Conservation (phyloP, 2,329 filamentous ascomycete species). For the Monilinia aucupariae region DNA sequence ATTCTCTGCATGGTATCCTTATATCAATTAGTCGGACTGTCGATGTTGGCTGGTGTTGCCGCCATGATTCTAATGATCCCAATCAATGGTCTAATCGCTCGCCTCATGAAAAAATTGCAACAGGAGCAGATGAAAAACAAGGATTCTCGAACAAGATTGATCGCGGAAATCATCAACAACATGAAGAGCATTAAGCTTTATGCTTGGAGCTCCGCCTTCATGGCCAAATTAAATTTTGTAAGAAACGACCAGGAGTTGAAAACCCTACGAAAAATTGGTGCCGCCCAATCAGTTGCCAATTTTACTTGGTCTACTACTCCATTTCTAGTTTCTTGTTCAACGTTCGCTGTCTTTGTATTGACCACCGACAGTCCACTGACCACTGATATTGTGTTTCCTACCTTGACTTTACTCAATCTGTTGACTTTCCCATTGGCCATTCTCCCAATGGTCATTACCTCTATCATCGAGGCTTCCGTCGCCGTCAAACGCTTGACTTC, state of each 20-base stretch:
- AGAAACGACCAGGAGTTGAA: conserved; percentile 94
- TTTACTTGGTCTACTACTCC: conserved; percentile 98
- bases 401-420: conserved; percentile 87
- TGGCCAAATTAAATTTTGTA: conserved; percentile 94
- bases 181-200: conserved; percentile 99
- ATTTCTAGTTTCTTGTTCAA: conserved; percentile 94
- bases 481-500: conserved; percentile 79
- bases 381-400: conserved; percentile 93
- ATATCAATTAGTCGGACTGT: conserved; percentile 89
- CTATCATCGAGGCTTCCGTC: conserved; percentile 92
- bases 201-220: conserved; percentile 94
- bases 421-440: conserved; percentile 92
- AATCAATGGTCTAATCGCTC: conserved; percentile 85
- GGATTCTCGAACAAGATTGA: conserved; percentile 82
- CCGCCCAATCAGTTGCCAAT: conserved; percentile 87
- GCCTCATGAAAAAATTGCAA: conserved; percentile 89
- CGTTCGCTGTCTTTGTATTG: conserved; percentile 89
- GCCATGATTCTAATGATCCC: conserved; percentile 98
- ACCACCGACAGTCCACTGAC: conserved; percentile 76
- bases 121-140: conserved; percentile 99
- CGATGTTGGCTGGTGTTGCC: conserved; percentile 90
- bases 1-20: conserved; percentile 90
- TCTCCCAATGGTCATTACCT: conserved; percentile 94
- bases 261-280: conserved; percentile 92
- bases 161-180: conserved; percentile 97